Evolutionary conservation across 805 yeast species (phyloP), one percentile per base, ranked within the genome.

Genomic region (Starmerella gropengiesseri): DNA sequence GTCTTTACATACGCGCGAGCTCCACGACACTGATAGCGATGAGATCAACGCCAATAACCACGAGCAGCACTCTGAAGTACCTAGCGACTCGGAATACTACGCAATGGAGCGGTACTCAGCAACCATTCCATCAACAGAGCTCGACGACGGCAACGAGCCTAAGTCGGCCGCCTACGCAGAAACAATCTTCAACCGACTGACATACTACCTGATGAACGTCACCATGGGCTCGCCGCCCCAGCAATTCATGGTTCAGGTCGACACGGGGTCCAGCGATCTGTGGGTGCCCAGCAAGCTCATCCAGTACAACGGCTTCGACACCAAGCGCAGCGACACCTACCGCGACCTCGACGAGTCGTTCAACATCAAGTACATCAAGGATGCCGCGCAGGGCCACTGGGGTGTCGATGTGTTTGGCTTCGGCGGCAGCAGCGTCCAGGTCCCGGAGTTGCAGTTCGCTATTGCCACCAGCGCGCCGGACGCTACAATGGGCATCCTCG

Each of bases 391-490:
- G 18, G 83, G 83, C 11, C 53, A 46, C 28, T 77, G 77, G 75
- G 91, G 81, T 9, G 60, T 65, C 31, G 95, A 85, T 54, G 62
- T 64, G 36, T 69, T 85, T 4, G 51, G 55, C 1, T 55, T 82
- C 40, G 74, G 75, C 40, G 71, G 68, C 39, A 30, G 42, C 9
- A 33, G 34, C 28, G 40, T 41, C 14, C 59, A 69, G 13, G 66
- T 81, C 12, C 47, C 65, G 0, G 62, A 66, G 44, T 61, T 81
- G 32, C 75, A 83, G n/a, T 72, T 85, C 59, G 95, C 89, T 1
- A 75, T 85, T 20, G 89, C 81, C 6, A 77, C 78, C 54, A 58
- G 63, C 25, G 72, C 86, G 1, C 74, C 77, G 39, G 77, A 87
- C 8, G 61, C 73, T 7, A 63, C 71, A 2, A 47, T 53, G 55